These are phyloP conservation scores for Aspergillus piperis DNA, from an alignment of 2,329 filamentous ascomycete species.

Conservation along the genomic window DNA sequence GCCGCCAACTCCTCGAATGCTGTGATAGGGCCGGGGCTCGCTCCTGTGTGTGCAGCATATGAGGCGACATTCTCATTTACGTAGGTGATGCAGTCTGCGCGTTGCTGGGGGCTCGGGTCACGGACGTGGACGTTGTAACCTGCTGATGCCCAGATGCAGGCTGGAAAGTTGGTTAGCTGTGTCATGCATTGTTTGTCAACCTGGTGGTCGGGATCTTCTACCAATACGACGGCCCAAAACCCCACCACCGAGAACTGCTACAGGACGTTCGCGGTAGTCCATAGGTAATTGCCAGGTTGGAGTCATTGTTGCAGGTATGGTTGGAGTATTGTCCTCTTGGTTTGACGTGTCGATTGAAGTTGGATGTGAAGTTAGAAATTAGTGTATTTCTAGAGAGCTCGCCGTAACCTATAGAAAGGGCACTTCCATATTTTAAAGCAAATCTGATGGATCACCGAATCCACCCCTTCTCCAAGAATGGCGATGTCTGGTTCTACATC, in stretches of 20 bases:
- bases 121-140: constrained; percentile 33
- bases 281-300: constrained; percentile 27
- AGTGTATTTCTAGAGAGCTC: too few relatives aligned
- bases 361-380: too few relatives aligned
- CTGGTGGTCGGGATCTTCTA: constrained; percentile 5
- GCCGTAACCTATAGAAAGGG: too few relatives aligned
- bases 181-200: not conserved
- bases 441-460: too few relatives aligned
- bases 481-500: too few relatives aligned
- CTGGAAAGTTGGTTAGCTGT: constrained; percentile 12
- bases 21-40: not conserved
- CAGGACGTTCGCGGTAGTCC: constrained; percentile 39
- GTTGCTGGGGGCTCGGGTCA: constrained; percentile 36
- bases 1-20: not conserved
- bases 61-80: constrained; percentile 35
- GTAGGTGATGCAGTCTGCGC: constrained; percentile 33
- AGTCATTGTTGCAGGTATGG: constrained; percentile 15
- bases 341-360: too few relatives aligned
- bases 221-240: constrained; percentile 46
- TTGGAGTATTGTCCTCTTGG: too few relatives aligned
- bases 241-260: constrained; percentile 45
- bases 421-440: too few relatives aligned
- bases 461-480: too few relatives aligned
- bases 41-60: constrained; percentile 31
- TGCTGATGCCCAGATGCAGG: constrained; percentile 36